phyloP scores from a whole-genome alignment of 1,284 basidiomycete genomes.

The Naganishia sp. region DNA sequence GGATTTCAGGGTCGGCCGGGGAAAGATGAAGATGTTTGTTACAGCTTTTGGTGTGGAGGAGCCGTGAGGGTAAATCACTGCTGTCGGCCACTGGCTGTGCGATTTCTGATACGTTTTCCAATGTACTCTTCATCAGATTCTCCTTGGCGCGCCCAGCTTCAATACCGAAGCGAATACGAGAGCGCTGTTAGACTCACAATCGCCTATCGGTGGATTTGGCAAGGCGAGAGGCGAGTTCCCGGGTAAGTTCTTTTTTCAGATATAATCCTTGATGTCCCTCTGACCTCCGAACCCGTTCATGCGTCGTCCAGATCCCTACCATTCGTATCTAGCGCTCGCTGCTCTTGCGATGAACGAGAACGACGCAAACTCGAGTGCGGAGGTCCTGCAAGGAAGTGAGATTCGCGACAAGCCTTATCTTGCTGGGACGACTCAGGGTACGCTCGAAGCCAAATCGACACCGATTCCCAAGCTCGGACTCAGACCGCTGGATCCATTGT shows the following conservation, averaged over 20 bases:
- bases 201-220: constrained; percentile 78
- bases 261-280: constrained; percentile 18
- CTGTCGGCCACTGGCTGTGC: neutral
- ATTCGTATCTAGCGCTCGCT: constrained; percentile 84
- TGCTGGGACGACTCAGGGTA: no score
- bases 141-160: constrained; percentile 45
- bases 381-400: neutral
- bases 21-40: constrained; percentile 86
- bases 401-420: neutral
- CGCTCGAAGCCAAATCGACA: no score
- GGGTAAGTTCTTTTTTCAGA: constrained; percentile 57
- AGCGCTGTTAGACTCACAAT: constrained; percentile 75
- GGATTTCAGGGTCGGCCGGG: constrained; percentile 84
- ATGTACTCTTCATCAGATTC: constrained; percentile 5
- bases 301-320: constrained; percentile 69
- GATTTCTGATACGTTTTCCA: neutral
- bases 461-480: constrained; percentile 17
- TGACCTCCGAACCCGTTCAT: constrained; percentile 1
- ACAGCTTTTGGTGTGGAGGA: constrained; percentile 91
- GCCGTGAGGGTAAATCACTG: constrained; percentile 63
- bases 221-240: constrained; percentile 76
- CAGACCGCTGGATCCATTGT: constrained; percentile 26
- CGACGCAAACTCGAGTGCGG: neutral
- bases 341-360: constrained; percentile 59
- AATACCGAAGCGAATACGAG: constrained; percentile 60